These are phyloP conservation scores for Zopfia rhizophila DNA, from an alignment of 2,329 filamentous ascomycete species.

Conservation along the genomic window DNA sequence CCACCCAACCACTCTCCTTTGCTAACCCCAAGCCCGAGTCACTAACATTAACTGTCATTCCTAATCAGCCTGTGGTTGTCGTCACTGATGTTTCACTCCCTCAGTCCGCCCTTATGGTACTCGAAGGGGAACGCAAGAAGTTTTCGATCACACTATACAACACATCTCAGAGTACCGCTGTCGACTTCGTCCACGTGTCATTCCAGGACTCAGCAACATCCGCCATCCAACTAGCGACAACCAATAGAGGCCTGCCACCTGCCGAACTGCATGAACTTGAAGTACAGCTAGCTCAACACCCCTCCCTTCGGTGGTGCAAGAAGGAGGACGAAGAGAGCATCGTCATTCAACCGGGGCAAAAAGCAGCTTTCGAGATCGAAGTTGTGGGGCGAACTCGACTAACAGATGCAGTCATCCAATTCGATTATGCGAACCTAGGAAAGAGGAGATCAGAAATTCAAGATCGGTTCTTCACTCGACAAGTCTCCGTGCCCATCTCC, in stretches of 20 bases:
- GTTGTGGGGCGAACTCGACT: constrained; percentile 87
- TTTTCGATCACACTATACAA: constrained; percentile 88
- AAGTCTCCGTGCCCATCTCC: constrained; percentile 81
- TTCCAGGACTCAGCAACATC: constrained; percentile 89
- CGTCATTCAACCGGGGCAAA: constrained; percentile 73
- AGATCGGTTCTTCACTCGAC: constrained; percentile 83
- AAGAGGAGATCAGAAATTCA: constrained; percentile 72
- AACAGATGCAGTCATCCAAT: constrained; percentile 79
- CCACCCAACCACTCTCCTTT: constrained; percentile 30
- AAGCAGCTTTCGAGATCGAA: constrained; percentile 81
- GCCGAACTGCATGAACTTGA: constrained; percentile 89
- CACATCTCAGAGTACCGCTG: constrained; percentile 72
- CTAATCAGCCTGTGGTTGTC: constrained; percentile 78
- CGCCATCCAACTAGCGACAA: constrained; percentile 78
- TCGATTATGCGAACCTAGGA: constrained; percentile 88
- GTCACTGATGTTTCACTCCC: constrained; percentile 81
- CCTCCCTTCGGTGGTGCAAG: constrained; percentile 67
- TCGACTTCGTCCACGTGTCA: constrained; percentile 86
- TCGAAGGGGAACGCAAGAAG: constrained; percentile 84
- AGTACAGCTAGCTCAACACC: constrained; percentile 76
- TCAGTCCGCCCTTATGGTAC: constrained; percentile 88
- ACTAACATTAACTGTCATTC: constrained; percentile 78
- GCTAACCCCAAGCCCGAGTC: constrained; percentile 49
- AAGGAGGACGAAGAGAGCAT: constrained; percentile 57
- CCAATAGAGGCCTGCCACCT: constrained; percentile 78